Conservation (phyloP, 2,329 filamentous ascomycete species). For the Fusarium transvaalense region DNA sequence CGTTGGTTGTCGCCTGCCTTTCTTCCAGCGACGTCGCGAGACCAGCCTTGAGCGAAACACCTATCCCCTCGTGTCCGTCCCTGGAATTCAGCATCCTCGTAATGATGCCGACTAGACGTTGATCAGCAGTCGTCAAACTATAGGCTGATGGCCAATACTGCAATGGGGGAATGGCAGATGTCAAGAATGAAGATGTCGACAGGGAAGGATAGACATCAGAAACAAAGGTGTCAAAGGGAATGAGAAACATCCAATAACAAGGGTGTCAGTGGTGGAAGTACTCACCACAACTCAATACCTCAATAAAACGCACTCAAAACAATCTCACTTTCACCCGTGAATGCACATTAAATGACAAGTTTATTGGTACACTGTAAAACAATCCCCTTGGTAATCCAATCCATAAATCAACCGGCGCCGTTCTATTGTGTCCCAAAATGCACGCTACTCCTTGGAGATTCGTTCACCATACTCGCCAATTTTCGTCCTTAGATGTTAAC, state of each 20-base stretch:
- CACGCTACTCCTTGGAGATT: slow-evolving; percentile 43
- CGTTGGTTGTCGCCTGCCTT: background rate
- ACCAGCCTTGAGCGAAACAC: background rate
- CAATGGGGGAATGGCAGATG: background rate
- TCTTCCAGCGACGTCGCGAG: background rate
- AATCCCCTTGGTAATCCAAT: slow-evolving; percentile 20
- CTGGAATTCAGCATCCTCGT: background rate
- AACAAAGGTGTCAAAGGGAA: background rate
- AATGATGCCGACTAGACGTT: background rate
- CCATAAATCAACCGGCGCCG: slow-evolving; percentile 34
- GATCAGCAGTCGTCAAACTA: background rate
- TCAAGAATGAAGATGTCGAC: background rate
- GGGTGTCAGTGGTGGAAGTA: background rate
- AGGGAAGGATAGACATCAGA: too few species aligned
- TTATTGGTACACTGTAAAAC: slow-evolving; percentile 24
- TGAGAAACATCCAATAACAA: background rate
- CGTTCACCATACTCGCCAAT: slow-evolving; percentile 23
- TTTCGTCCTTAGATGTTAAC: slow-evolving; percentile 9
- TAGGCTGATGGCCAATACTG: background rate
- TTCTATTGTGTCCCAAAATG: slow-evolving; percentile 39
- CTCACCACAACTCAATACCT: background rate
- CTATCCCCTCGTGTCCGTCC: background rate
- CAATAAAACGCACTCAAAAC: background rate
- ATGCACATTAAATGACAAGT: background rate
- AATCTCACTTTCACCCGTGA: background rate